phyloP scores from a whole-genome alignment of 2,329 filamentous ascomycete species.

The Aspergillus texensis region DNA sequence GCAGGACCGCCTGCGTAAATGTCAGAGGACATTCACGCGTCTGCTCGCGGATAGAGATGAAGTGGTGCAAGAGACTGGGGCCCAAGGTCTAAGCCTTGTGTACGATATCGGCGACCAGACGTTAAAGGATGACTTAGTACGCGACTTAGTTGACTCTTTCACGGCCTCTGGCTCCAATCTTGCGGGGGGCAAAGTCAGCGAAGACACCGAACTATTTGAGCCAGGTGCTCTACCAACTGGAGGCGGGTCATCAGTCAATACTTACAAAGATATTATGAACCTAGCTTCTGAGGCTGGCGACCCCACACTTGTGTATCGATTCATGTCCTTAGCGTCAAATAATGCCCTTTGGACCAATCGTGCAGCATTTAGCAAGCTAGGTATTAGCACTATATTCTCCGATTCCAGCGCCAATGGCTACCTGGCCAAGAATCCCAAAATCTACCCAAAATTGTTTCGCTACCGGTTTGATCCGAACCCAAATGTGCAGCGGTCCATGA shows the following conservation, averaged over 20 bases:
- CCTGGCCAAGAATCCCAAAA: constrained; percentile 80
- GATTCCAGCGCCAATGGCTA: constrained; percentile 72
- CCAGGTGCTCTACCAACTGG: constrained; percentile 87
- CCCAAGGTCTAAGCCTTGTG: constrained; percentile 84
- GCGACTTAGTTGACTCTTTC: constrained; percentile 85
- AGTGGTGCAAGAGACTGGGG: constrained; percentile 92
- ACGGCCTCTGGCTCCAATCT: constrained; percentile 68
- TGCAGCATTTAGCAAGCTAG: constrained; percentile 92
- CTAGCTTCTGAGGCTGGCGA: constrained; percentile 96
- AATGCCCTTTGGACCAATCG: constrained; percentile 97
- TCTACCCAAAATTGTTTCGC: constrained; percentile 92
- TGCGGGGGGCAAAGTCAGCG: constrained; percentile 73
- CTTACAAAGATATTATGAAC: constrained; percentile 95
- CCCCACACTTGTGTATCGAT: constrained; percentile 93
- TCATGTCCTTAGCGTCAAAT: constrained; percentile 96
- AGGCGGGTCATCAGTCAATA: constrained; percentile 85
- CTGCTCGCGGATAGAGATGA: constrained; percentile 88
- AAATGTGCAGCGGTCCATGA: constrained; percentile 93
- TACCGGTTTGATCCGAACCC: constrained; percentile 95
- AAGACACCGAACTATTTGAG: constrained; percentile 92
- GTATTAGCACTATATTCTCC: constrained; percentile 86
- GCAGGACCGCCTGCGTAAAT: constrained; percentile 72
- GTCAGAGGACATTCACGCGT: constrained; percentile 83
- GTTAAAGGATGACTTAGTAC: constrained; percentile 79
- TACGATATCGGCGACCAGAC: constrained; percentile 87